Evolutionary conservation across 768 basidiomycete species (phyloP), one percentile per base, ranked within the genome.

Genomic region (Ramaria sp.): DNA sequence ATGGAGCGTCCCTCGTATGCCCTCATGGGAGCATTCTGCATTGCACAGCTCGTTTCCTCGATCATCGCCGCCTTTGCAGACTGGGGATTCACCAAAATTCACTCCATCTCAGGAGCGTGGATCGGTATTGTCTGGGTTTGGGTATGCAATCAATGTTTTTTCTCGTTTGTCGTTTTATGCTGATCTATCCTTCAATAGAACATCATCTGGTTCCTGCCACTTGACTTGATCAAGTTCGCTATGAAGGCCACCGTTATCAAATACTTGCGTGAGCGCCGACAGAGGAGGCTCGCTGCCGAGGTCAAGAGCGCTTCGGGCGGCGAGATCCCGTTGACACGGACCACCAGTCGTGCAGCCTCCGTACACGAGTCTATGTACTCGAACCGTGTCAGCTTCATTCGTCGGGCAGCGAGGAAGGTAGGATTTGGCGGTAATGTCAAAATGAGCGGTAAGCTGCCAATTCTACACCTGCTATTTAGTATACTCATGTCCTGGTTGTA

Each of bases 111-210:
- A 58, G 94, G 88, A 65, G 88, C 83, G 25, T 97, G 94, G 94
- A 89, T 97, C 60, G 95, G 94, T 71, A 93, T 98, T 60, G 78
- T 95, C 56, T 97, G 94, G 94, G 78, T 94, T 60, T 93, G 90
- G 89, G 89, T 90, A 73, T 39, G 85, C 5, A 48, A 54, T 10
- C 48, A 8, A 41, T 16, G 28, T 22, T 20, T 36, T 25, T 47
- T 28, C 30, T 44, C 32, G 24, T 12, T 13, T 36, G 7, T 27
- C 16, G 10, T 42, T 13, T 34, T 13, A 13, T 44, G 48, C 49
- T 10, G 34, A 44, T 56, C 9, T 65, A 57, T 8, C 12, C 15
- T 2, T 13, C 50, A 65, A 25, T 63, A 93, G 93, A 87, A 97
- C 73, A 87, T 96, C 60, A 62, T 94, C 54, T 95, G 95, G 94